Base-by-base conservation (phyloP, 2,329 filamentous ascomycete species). In the Claviceps quebecensis region DNA sequence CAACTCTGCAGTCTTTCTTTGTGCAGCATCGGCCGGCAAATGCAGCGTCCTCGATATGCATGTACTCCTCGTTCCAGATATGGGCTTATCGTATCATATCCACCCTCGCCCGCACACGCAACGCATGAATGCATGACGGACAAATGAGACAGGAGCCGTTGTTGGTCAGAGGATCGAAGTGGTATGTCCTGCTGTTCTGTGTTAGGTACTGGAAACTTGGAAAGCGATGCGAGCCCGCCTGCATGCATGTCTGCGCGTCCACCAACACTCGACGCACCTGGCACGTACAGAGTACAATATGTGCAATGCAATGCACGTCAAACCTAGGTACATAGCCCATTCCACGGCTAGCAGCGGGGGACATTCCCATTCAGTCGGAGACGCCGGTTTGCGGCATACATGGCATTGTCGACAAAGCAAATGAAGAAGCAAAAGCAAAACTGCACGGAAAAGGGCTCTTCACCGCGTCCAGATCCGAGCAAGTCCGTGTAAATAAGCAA, bases 241-340 rank as follows among this genome's bases (percentile, higher is more conserved):
- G 13, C 41, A n/a, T 22, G 19, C 41, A 44, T 34, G 7, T 19
- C 14, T 17, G 22, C 22, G 3, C 41, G 6, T 44, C 14, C 19
- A 23, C 17, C 5, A 43, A 41, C 9, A 41, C 22, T 16, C 19
- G 22, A 17, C 14, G 8, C 4, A 34, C 9, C 29, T 34, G 8
- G 26, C 36, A 48, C 17, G 29, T 26, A 41, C 8, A 13, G 22
- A 41, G 19, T 13, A 11, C 34, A 29, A 23, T 56, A 58, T 2
- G 19, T 19, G 2, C 56, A 56, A 55, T 58, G 61, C 60, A 59
- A 9, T 17, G 40, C 40, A 9, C 17, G 17, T 22, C 13, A 19
- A 41, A 19, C 40, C 8, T 9, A 41, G 17, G 14, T 19, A 26
- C 26, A 11, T 34, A 11, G 29, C 29, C 29, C 29, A 34, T 34